Conservation (phyloP, 352 stramenopile species). For the Phytophthora brassicae region DNA sequence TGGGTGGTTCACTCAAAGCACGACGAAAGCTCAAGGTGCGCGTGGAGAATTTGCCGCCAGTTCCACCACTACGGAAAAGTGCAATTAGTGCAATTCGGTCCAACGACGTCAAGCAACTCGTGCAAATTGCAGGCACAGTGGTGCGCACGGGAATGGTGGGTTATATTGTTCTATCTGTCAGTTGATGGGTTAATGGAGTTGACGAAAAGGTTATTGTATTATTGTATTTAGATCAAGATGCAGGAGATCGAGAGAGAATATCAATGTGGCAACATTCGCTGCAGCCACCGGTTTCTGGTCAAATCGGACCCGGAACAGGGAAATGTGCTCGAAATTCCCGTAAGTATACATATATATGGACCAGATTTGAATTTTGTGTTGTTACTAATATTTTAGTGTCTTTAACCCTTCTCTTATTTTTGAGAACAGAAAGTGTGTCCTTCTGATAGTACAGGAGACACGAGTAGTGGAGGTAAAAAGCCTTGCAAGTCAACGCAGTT, state of each 20-base stretch:
- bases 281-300: conserved; percentile 81
- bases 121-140: conserved; percentile 88
- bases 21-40: conserved; percentile 80
- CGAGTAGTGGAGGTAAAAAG: conserved; percentile 44
- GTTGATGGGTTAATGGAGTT: too few relatives aligned
- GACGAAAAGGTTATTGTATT: too few relatives aligned
- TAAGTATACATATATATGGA: too few relatives aligned
- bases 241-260: conserved; percentile 90
- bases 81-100: conserved; percentile 89
- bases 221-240: conserved; percentile 94
- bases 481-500: conserved; percentile 85
- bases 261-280: conserved; percentile 76
- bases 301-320: conserved; percentile 89
- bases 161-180: too few relatives aligned
- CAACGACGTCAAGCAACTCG: conserved; percentile 88
- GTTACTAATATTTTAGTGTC: too few relatives aligned
- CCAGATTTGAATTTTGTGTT: too few relatives aligned
- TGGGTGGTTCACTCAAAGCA: conserved; percentile 31
- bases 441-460: conserved; percentile 35
- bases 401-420: too few relatives aligned
- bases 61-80: conserved; percentile 79
- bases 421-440: conserved; percentile 51
- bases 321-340: conserved; percentile 87
- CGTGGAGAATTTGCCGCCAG: conserved; percentile 90
- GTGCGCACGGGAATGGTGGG: conserved; percentile 87